Base-by-base conservation (phyloP, 768 basidiomycete species). In the Mycena sanguinolenta region DNA sequence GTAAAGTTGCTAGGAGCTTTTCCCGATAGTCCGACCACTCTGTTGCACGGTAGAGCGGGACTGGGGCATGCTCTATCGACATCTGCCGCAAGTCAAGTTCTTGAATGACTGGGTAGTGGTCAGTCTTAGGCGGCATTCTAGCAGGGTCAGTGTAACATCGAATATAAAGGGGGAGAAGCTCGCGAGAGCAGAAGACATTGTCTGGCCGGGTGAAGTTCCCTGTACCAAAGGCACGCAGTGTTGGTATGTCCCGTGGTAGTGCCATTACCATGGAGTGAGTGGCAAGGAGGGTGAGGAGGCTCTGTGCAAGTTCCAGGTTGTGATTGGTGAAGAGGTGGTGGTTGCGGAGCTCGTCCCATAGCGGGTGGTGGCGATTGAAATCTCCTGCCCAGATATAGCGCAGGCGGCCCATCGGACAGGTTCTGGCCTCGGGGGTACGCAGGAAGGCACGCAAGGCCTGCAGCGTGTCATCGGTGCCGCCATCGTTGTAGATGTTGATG, bases 131-230 rank as follows among this genome's bases (percentile, higher is more conserved):
- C n/a, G n/a, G n/a, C n/a, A n/a, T n/a, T n/a, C n/a, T n/a, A n/a
- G n/a, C n/a, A n/a, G n/a, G n/a, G n/a, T n/a, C n/a, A n/a, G n/a
- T n/a, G n/a, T n/a, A n/a, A n/a, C n/a, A n/a, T n/a, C n/a, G n/a
- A n/a, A n/a, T n/a, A n/a, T n/a, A n/a, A n/a, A n/a, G n/a, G n/a
- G n/a, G n/a, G n/a, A n/a, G n/a, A n/a, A n/a, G n/a, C n/a, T n/a
- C n/a, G n/a, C n/a, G n/a, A n/a, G n/a, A n/a, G 27, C 73, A 68
- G 68, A 84, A 88, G 0, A 88, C 81, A 58, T 88, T 88, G 74
- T 88, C 85, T 2, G 80, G 78, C 14, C 82, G 59, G 4, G 82
- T 82, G 55, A 75, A 77, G 64, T 83, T 84, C 14, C 81, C 79
- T 0, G 83, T 81, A 62, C 0, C 13, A 4, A 39, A 42, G 6